A percentile compares a stretch with the other conserved stretches of the same genome.
phyloP scores from a whole-genome alignment of 2,329 filamentous ascomycete genomes.

The Diaporthe citrichinensis region DNA sequence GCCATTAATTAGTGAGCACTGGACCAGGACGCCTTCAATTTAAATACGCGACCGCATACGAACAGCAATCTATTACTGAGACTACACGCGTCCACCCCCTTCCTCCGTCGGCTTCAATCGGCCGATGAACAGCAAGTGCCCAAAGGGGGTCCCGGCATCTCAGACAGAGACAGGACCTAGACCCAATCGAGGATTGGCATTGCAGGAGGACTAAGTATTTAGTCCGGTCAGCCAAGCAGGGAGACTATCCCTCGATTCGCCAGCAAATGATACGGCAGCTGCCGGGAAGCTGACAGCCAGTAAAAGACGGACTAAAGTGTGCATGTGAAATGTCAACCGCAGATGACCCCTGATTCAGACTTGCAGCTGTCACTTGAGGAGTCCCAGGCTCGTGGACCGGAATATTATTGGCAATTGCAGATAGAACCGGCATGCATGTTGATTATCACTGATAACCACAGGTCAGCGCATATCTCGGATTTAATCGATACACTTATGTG shows the following conservation, averaged over 20 bases:
- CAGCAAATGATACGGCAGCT: slow-evolving; percentile 17
- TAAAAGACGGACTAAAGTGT: background rate
- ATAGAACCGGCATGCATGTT: background rate
- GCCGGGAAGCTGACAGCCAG: slow-evolving; percentile 10
- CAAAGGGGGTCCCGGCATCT: background rate
- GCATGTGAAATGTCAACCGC: slow-evolving; percentile 36
- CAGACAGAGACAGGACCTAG: slow-evolving; percentile 23
- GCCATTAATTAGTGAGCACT: background rate
- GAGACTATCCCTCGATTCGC: slow-evolving; percentile 11
- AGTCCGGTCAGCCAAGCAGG: background rate
- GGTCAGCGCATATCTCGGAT: background rate
- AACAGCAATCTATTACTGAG: background rate
- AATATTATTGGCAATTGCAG: background rate
- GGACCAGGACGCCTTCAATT: background rate
- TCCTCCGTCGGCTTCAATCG: background rate
- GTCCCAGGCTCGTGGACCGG: slow-evolving; percentile 17
- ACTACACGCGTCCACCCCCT: background rate
- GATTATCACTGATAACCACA: background rate
- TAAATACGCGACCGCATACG: background rate
- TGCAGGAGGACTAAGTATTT: slow-evolving; percentile 24
- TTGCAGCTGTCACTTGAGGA: slow-evolving; percentile 39
- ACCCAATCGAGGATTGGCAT: slow-evolving; percentile 9
- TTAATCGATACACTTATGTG: background rate
- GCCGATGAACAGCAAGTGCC: background rate
- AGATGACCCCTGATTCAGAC: slow-evolving; percentile 40